Evolutionary conservation across 2,329 filamentous ascomycete species (phyloP).

Genomic region (Pseudopithomyces maydicus): DNA sequence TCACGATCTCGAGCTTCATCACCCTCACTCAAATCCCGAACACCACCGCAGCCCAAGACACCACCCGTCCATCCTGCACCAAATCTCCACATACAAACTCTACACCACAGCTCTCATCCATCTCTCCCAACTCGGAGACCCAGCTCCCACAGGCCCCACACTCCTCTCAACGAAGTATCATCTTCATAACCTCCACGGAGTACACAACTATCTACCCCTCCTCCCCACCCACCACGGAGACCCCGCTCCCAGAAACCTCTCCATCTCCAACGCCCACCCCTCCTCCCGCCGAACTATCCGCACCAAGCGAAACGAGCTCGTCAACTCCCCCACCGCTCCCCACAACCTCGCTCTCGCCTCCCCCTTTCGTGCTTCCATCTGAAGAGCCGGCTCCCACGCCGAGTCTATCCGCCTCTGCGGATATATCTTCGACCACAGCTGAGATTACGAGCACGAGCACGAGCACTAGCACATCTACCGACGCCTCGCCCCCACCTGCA

Average conservation of each 20-base stretch:
- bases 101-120: background rate
- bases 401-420: constrained; percentile 6
- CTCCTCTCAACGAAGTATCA: background rate
- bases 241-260: background rate
- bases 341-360: constrained; percentile 14
- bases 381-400: background rate
- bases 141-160: background rate
- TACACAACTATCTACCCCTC: constrained; percentile 35
- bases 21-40: background rate
- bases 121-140: background rate
- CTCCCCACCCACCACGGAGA: background rate
- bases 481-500: background rate
- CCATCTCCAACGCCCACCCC: constrained; percentile 6
- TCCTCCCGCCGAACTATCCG: background rate
- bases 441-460: no score
- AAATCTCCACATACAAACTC: background rate
- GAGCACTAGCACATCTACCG: no score
- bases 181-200: constrained; percentile 32
- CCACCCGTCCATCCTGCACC: background rate
- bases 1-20: constrained; percentile 1
- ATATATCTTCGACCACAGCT: constrained; percentile 3
- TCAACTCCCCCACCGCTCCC: constrained; percentile 15
- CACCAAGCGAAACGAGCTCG: background rate
- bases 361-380: constrained; percentile 7
- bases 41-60: background rate